phyloP scores from a whole-genome alignment of 306 rosid genomes.

The Dalbergia cultrata region DNA sequence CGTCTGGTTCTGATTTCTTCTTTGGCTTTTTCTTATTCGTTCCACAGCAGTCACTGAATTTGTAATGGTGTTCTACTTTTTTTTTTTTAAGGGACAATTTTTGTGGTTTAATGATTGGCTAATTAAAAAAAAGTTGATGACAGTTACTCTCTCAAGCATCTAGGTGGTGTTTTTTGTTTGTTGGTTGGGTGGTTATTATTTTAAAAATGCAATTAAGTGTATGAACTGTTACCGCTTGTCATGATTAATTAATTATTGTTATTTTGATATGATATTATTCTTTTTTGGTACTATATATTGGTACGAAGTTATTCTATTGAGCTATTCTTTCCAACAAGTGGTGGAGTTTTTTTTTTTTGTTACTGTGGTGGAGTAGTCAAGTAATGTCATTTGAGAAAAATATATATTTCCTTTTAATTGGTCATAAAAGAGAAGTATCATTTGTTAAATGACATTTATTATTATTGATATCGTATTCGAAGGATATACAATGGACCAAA shows the following conservation, averaged over 20 bases:
- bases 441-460: slow-evolving; percentile 14
- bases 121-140: not conserved
- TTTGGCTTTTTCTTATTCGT: slow-evolving; percentile 1
- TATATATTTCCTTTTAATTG: not conserved
- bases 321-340: not conserved
- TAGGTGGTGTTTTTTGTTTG: slow-evolving; percentile 38
- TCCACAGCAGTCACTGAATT: slow-evolving; percentile 19
- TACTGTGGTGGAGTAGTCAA: not conserved
- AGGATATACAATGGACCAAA: too few species aligned
- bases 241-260: not conserved
- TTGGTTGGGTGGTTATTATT: slow-evolving; percentile 8
- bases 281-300: not conserved
- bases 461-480: too few species aligned
- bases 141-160: slow-evolving; percentile 25
- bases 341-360: not conserved
- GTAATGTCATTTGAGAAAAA: not conserved
- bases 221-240: slow-evolving; percentile 5
- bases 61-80: not conserved
- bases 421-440: not conserved
- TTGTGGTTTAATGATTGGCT: slow-evolving; percentile 37
- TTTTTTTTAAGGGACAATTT: not conserved
- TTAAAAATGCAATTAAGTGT: not conserved
- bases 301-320: not conserved
- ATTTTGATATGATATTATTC: not conserved
- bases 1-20: slow-evolving; percentile 24